A percentile compares a stretch with the other conserved stretches of the same genome.
phyloP scores from a whole-genome alignment of 2,329 filamentous ascomycete genomes.

The Ciborinia camelliae region DNA sequence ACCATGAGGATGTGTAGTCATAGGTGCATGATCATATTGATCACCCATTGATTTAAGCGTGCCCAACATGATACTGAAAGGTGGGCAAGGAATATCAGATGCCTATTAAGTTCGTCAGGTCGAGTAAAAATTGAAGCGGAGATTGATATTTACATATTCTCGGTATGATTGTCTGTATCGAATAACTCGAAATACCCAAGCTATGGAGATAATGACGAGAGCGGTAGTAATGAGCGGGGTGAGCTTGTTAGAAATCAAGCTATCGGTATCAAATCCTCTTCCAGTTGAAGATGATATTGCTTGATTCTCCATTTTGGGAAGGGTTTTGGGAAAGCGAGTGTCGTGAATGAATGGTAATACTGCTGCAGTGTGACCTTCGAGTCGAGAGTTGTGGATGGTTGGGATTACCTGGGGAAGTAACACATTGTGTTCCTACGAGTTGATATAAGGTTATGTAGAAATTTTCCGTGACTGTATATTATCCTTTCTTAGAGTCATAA shows the following conservation, averaged over 20 bases:
- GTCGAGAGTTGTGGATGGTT: no score
- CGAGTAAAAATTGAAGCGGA: neutral
- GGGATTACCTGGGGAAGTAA: neutral
- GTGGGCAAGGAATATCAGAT: constrained; percentile 9
- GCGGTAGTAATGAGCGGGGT: neutral
- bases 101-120: neutral
- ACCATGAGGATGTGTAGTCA: constrained; percentile 12
- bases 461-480: no score
- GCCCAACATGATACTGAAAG: constrained; percentile 13
- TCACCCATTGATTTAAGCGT: constrained; percentile 10
- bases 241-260: neutral
- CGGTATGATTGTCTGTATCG: constrained; percentile 8
- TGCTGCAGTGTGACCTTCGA: neutral
- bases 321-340: neutral
- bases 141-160: constrained; percentile 1
- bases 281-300: no score
- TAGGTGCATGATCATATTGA: constrained; percentile 11
- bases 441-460: neutral
- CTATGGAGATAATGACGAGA: neutral
- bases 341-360: neutral
- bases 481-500: no score
- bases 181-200: neutral
- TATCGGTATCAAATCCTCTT: no score
- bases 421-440: neutral
- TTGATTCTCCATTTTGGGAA: neutral